Percentiles rank a stretch among this genome's conserved stretches.
These are phyloP conservation scores for Iberis pinnata DNA, from an alignment of 345 rosid species.

Conservation along the genomic window DNA sequence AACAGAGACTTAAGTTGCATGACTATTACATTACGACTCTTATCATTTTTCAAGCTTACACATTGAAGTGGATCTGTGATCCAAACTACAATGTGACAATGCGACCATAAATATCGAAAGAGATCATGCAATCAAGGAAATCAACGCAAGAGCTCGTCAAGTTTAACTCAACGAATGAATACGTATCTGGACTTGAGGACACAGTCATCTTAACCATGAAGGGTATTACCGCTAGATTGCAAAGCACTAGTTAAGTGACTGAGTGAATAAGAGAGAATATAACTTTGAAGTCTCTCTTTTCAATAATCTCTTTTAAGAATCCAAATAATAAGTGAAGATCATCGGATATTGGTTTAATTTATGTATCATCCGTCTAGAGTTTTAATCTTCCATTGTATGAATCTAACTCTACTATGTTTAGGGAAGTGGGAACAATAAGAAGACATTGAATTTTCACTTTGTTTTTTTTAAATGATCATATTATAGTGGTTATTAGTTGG, in stretches of 20 bases:
- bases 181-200: slow-evolving; percentile 91
- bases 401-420: slow-evolving; percentile 9
- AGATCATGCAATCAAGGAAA: slow-evolving; percentile 65
- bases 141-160: slow-evolving; percentile 66
- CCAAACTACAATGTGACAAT: slow-evolving; percentile 61
- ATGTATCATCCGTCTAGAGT: not conserved
- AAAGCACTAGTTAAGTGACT: slow-evolving; percentile 73
- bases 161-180: slow-evolving; percentile 77
- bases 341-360: too few relatives aligned
- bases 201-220: slow-evolving; percentile 98
- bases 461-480: too few relatives aligned
- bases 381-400: not conserved
- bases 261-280: slow-evolving; percentile 6
- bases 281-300: too few relatives aligned
- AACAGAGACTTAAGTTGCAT: slow-evolving; percentile 86
- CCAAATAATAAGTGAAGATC: not conserved
- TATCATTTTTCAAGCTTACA: slow-evolving; percentile 90
- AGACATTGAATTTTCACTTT: too few relatives aligned
- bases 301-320: too few relatives aligned
- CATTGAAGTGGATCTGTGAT: slow-evolving; percentile 85
- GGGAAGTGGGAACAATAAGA: slow-evolving; percentile 23
- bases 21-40: slow-evolving; percentile 95
- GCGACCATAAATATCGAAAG: slow-evolving; percentile 81
- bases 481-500: too few relatives aligned
- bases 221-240: slow-evolving; percentile 92